A percentile compares a stretch with the other conserved stretches of the same genome.
Evolutionary conservation across 78 protist species (phyloP).

Genomic region (Monosiga brevicollis): DNA sequence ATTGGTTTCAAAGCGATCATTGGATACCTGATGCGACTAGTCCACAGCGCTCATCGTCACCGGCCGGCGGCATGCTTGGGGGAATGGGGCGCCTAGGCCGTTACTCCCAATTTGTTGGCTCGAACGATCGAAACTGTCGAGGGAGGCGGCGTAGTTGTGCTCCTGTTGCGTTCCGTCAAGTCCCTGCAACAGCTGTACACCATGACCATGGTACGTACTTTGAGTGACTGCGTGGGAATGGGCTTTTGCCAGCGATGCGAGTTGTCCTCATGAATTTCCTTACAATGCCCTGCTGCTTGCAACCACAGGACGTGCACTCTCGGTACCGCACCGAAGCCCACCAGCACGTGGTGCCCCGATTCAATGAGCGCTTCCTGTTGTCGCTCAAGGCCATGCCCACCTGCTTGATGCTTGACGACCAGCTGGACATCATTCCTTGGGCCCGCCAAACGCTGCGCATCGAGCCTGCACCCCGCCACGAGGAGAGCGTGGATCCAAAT

Average conservation of each 20-base stretch:
- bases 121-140: constrained; percentile 96
- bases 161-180: constrained; percentile 75
- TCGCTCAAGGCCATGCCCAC: constrained; percentile 71
- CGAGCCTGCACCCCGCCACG: constrained; percentile 18
- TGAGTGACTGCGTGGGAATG: background rate
- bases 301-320: constrained; percentile 72
- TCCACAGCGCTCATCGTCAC: too few species aligned
- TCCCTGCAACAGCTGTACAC: constrained; percentile 77
- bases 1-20: too few species aligned
- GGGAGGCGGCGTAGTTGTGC: constrained; percentile 95
- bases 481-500: background rate
- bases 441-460: constrained; percentile 42
- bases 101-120: constrained; percentile 97
- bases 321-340: constrained; percentile 82
- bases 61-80: too few species aligned
- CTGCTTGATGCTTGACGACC: constrained; percentile 84
- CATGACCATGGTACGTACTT: constrained; percentile 73
- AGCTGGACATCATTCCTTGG: constrained; percentile 87
- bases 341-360: constrained; percentile 73
- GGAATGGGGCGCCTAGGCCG: constrained; percentile 96
- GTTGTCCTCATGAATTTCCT: background rate
- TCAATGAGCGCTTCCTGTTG: constrained; percentile 96
- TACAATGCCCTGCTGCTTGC: background rate
- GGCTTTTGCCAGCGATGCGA: background rate
- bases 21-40: too few species aligned